Evolutionary conservation across 208 protist species (phyloP), one percentile per base, ranked within the genome.

Genomic region (Phytomonas sp.): DNA sequence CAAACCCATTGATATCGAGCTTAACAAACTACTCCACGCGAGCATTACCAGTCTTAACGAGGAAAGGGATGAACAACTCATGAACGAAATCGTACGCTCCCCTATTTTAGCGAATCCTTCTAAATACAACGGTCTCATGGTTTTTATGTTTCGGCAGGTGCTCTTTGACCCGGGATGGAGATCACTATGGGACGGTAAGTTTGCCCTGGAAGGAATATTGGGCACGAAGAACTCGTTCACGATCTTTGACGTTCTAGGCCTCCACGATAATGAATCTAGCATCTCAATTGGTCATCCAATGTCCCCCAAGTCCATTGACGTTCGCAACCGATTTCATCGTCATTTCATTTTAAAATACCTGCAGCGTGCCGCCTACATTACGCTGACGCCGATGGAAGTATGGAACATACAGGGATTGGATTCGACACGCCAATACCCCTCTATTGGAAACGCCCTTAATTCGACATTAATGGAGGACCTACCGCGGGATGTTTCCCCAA

Each of bases 301-400:
- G 14, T 76, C 88, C 33, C 37, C 72, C 6, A 78, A 88, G 61
- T 74, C 49, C 71, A 81, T 71, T 7, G 66, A 70, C 31, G 67
- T 83, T 37, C 82, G 87, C 33, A 81, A 84, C 59, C 69, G 71
- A n/a, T 93, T 93, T 65, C 84, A 89, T 33, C 79, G 63, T 64
- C 83, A 82, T 72, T 75, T 93, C 69, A 81, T 93, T 63, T 79
- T 80, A n/a, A 86, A 85, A 67, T 89, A 92, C 75, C 34, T 92
- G 4, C 29, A 76, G 34, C 78, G 76, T 42, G 78, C 79, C 29
- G 80, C 67, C 26, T 73, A 81, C 7, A 83, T 81, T 6, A 62
- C 66, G 31, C 63, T 87, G 60, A 66, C 75, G 2, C 73, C 76
- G 30, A 76, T 87, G 32, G 77, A 81, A 0, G 79, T 83, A 26